Evolutionary conservation across 208 protist genomes (phyloP).

Genomic region (Trypanosoma cruzi): DNA sequence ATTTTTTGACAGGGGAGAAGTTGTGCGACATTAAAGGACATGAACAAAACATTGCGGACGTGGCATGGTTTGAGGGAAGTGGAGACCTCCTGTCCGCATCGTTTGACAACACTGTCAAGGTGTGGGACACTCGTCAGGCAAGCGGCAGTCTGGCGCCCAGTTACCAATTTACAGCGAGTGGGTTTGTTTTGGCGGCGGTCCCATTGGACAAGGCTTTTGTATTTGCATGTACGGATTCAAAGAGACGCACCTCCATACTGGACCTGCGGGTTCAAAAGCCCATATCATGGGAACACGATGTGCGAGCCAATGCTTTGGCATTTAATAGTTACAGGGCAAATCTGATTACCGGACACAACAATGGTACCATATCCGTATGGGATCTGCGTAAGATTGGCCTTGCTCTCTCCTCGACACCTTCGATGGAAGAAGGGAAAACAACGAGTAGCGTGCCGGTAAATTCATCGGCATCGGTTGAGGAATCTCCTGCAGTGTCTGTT

Average conservation of each 20-base stretch:
- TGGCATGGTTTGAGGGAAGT: conserved; percentile 81
- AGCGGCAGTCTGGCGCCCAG: conserved; percentile 36
- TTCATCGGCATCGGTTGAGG: background rate
- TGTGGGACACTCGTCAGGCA: conserved; percentile 76
- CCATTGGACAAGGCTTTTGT: conserved; percentile 70
- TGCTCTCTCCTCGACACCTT: conserved; percentile 41
- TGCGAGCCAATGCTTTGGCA: conserved; percentile 77
- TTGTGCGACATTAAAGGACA: conserved; percentile 63
- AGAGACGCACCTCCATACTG: conserved; percentile 69
- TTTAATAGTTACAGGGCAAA: conserved; percentile 58
- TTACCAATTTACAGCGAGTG: conserved; percentile 61
- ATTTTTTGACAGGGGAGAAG: conserved; percentile 78
- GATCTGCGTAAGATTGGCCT: conserved; percentile 70
- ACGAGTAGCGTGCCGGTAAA: background rate
- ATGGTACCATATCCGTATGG: conserved; percentile 83
- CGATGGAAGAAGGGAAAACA: conserved; percentile 16
- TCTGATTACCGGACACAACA: conserved; percentile 81
- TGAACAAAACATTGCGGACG: conserved; percentile 74
- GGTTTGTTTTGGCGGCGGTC: conserved; percentile 76
- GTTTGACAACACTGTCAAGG: conserved; percentile 84
- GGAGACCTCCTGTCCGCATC: conserved; percentile 78
- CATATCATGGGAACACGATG: conserved; percentile 60
- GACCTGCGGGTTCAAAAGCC: conserved; percentile 63
- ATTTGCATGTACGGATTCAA: conserved; percentile 82
- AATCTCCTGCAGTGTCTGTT: conserved; percentile 25